Conservation (phyloP, 352 stramenopile genomes). For the Lagenidium sp. region DNA sequence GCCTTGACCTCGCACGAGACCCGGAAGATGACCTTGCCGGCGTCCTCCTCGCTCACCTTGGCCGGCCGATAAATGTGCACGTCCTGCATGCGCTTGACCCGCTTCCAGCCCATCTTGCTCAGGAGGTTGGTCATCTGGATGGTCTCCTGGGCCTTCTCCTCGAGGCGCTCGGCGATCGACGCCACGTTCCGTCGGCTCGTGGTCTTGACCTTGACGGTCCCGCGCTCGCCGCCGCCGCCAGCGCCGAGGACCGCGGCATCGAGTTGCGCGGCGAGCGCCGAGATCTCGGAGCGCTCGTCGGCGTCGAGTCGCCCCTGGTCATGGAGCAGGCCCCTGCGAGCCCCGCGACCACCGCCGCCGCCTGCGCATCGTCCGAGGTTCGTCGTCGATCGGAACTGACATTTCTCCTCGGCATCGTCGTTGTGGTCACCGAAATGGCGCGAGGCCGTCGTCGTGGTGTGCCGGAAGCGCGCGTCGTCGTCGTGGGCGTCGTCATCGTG, state of each 20-base stretch:
- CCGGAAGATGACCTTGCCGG: constrained; percentile 68
- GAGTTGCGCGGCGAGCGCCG: constrained; percentile 1
- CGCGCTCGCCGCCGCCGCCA: constrained; percentile 9
- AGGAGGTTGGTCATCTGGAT: constrained; percentile 51
- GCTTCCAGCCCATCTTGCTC: constrained; percentile 49
- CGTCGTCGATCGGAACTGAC: constrained; percentile 6
- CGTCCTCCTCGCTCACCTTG: constrained; percentile 33
- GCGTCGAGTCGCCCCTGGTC: not conserved
- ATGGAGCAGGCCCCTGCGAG: not conserved
- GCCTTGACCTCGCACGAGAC: constrained; percentile 81
- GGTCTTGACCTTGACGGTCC: constrained; percentile 15
- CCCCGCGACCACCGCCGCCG: too few relatives aligned
- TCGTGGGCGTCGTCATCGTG: not conserved
- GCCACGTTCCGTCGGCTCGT: constrained; percentile 26
- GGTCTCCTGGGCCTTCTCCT: constrained; percentile 65
- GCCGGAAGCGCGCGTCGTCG: constrained; percentile 13
- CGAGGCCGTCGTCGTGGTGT: constrained; percentile 2
- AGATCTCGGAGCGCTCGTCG: constrained; percentile 3
- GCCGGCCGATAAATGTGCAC: constrained; percentile 67
- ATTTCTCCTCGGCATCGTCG: too few relatives aligned
- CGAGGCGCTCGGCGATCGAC: constrained; percentile 48
- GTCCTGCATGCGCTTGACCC: constrained; percentile 72
- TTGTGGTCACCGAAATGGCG: constrained; percentile 14
- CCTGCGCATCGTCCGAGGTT: too few relatives aligned
- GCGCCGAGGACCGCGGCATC: not conserved